A percentile compares a stretch with the other conserved stretches of the same genome.
Evolutionary conservation across 805 yeast species (phyloP).

Genomic region (Ogataea zsoltii): DNA sequence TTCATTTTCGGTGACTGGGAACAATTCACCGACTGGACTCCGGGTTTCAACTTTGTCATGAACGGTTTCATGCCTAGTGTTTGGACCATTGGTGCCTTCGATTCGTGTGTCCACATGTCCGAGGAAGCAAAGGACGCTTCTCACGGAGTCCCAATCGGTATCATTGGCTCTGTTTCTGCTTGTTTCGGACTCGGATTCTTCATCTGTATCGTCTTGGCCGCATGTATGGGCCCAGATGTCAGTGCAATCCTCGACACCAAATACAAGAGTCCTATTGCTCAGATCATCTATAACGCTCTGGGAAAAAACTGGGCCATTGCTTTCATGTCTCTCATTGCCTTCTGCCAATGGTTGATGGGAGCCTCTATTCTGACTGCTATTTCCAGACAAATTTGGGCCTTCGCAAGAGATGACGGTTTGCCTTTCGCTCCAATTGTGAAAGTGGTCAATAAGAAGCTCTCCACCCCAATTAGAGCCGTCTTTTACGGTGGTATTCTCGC

Average conservation of each 20-base stretch:
- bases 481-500: slow-evolving; percentile 40
- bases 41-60: slow-evolving; percentile 41
- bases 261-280: slow-evolving; percentile 48
- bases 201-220: slow-evolving; percentile 40
- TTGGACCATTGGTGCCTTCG: slow-evolving; percentile 55
- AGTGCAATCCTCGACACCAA: slow-evolving; percentile 31
- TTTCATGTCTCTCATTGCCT: slow-evolving; percentile 47
- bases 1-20: slow-evolving; percentile 40
- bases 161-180: slow-evolving; percentile 43
- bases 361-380: slow-evolving; percentile 46
- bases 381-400: slow-evolving; percentile 54
- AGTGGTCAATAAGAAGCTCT: slow-evolving; percentile 41
- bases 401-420: slow-evolving; percentile 52
- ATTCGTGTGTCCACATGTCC: slow-evolving; percentile 51
- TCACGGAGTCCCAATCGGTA: slow-evolving; percentile 46
- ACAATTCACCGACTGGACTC: slow-evolving; percentile 39
- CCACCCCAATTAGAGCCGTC: slow-evolving; percentile 48
- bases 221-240: slow-evolving; percentile 36
- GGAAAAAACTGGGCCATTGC: slow-evolving; percentile 52
- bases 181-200: slow-evolving; percentile 46
- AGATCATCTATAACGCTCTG: slow-evolving; percentile 46
- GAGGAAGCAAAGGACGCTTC: slow-evolving; percentile 49
- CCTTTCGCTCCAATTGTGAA: slow-evolving; percentile 45
- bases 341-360: slow-evolving; percentile 51
- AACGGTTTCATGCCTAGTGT: slow-evolving; percentile 48